Base-by-base conservation (phyloP, 441 rosid species). In the Francoa sonchifolia region DNA sequence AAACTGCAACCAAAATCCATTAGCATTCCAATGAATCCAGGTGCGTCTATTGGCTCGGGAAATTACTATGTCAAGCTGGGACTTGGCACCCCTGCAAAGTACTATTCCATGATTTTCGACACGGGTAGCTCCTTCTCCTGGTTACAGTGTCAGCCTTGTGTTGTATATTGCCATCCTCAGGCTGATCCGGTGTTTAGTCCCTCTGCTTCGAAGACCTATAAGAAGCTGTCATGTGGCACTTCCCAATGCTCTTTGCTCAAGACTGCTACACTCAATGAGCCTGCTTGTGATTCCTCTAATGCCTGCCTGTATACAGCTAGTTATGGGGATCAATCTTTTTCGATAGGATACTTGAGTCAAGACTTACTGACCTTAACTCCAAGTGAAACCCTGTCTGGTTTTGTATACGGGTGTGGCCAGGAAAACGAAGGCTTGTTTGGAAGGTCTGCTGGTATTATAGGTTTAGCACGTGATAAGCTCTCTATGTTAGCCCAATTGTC, bases 341-440 rank as follows among this genome's bases (percentile, higher is more conserved):
- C 79, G 1, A 23, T 43, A 0, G 79, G 79, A 19, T 68, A 41
- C 52, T 49, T 73, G 55, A 58, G 59, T 34, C 66, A 42, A 49
- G 79, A 73, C 31, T 25, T 39, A 0, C 52, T 73, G 28, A 57
- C 64, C 23, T 43, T 73, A 28, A 15, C 68, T 7, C 40, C 49
- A 4, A 52, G 60, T 0, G 61, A 59, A 45, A 29, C 50, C 6
- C 27, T 44, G n/a, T 57, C 67, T 0, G 13, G 38, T 19, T 73
- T 69, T 54, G 47, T 65, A 0, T 73, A 45, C 13, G 76, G 76
- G 5, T 73, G 76, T 19, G 74, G 76, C 11, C 59, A 66, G 54
- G 57, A 64, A 39, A 67, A 69, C 4, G 48, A 36, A 42, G 66
- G 71, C 12, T 28, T 53, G 31, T 58, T 59, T 1, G 76, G 76